These are phyloP conservation scores for Hypoxylon sp. DNA, from an alignment of 2,329 filamentous ascomycete genomes.

Conservation along the genomic window DNA sequence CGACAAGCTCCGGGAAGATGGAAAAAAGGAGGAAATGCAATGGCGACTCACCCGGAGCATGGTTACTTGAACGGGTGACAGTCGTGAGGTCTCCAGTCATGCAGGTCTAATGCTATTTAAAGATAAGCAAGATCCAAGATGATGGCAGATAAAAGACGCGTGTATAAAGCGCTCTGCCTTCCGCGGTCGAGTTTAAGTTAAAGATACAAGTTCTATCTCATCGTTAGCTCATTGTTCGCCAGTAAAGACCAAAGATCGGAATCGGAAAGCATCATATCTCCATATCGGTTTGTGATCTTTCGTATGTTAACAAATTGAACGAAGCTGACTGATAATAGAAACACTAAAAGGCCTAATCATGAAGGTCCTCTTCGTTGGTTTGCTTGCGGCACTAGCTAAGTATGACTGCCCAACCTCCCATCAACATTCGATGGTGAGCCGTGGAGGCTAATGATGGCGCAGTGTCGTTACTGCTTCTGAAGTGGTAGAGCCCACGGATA, in stretches of 20 bases:
- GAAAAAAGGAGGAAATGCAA: constrained; percentile 19
- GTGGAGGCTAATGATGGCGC: constrained; percentile 19
- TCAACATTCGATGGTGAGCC: background rate
- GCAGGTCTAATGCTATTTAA: constrained; percentile 37
- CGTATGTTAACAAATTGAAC: background rate
- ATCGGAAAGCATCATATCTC: constrained; percentile 8
- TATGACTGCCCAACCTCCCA: constrained; percentile 19
- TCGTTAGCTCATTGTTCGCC: constrained; percentile 22
- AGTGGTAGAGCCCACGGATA: constrained; percentile 1
- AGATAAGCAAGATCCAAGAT: constrained; percentile 23
- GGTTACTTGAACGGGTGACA: constrained; percentile 39
- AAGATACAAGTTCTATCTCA: constrained; percentile 21
- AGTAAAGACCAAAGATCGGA: constrained; percentile 7
- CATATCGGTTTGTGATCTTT: constrained; percentile 20
- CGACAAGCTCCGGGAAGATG: constrained; percentile 31
- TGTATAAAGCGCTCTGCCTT: constrained; percentile 34
- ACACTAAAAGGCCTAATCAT: constrained; percentile 34
- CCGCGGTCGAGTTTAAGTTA: constrained; percentile 25
- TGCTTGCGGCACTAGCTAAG: constrained; percentile 45
- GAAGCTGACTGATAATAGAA: constrained; percentile 13
- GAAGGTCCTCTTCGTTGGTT: constrained; percentile 42
- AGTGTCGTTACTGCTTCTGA: constrained; percentile 26
- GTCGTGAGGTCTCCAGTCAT: constrained; percentile 38
- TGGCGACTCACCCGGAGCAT: constrained; percentile 29
- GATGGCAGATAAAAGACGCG: constrained; percentile 17